Evolutionary conservation across 2,329 filamentous ascomycete species (phyloP).

Genomic region (Botrytis sinoallii): DNA sequence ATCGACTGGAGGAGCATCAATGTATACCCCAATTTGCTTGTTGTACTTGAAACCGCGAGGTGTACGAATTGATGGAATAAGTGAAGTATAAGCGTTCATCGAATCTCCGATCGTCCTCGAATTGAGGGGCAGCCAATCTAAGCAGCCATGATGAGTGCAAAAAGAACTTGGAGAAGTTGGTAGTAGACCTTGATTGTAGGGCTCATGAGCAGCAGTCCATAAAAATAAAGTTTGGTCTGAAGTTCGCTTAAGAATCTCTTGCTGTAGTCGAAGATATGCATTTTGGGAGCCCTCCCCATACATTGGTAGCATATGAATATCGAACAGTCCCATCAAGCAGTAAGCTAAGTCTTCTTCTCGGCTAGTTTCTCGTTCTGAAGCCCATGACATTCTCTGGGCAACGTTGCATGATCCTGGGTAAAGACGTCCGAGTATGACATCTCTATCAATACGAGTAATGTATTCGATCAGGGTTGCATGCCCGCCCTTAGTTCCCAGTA

Average conservation of each 20-base stretch:
- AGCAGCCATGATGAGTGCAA: neutral
- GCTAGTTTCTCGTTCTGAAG: neutral
- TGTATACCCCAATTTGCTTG: fast-evolving
- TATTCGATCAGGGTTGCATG: fast-evolving
- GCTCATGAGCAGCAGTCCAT: neutral
- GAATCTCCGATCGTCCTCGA: fast-evolving
- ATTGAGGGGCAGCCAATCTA: neutral
- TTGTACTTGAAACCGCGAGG: neutral
- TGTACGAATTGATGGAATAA: neutral
- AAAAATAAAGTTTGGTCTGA: neutral
- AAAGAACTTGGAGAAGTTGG: neutral
- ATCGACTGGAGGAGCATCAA: too few relatives aligned
- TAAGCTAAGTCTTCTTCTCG: neutral
- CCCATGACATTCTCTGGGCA: neutral
- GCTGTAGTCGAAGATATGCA: neutral
- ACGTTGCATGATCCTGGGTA: neutral
- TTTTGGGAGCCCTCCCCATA: neutral
- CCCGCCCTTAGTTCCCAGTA: fast-evolving
- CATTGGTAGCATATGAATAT: neutral
- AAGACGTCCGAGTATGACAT: fast-evolving
- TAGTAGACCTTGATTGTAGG: neutral
- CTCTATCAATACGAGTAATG: neutral
- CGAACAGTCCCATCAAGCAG: neutral
- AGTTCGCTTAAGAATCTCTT: neutral
- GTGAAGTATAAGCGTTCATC: fast-evolving